Base-by-base conservation (phyloP, 2,329 filamentous ascomycete genomes). In the Calonectria honghensis region DNA sequence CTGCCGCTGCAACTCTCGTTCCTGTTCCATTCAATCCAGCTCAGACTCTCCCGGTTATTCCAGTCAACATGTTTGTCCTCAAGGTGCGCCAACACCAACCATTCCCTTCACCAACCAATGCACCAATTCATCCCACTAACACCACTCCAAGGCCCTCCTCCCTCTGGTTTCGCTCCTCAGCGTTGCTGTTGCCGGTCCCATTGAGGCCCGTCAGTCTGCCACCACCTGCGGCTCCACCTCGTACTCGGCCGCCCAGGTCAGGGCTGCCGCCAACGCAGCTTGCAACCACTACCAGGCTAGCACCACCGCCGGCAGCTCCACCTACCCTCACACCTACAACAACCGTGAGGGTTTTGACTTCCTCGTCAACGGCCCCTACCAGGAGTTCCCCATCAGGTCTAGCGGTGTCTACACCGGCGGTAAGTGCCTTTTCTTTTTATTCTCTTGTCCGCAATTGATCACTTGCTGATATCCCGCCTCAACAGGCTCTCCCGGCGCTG, bases 401-500 rank as follows among this genome's bases (percentile, higher is more conserved):
- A 77, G 76, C 3, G 84, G 85, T 35, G 74, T 85, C 35, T 86
- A 86, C 78, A 79, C 69, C 6, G 85, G 85, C 2, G 83, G 85
- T 85, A 76, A 24, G 84, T 80, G 2, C 0, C 31, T 41, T 29
- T 35, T 27, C 31, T 6, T n/a, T 0, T 41, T 41, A 16, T 3
- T 32, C 32, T 32, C 32, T 32, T 32, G 0, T 32, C 4, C 2
- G 2, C 2, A 4, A 2, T 3, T 1, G 2, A 1, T 4, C 2
- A 20, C 52, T 68, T n/a, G 24, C 24, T 24, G 24, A 24, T 24
- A 24, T 24, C 3, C 1, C 35, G 0, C 3, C 7, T 18, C 1
- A 16, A 39, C 6, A 85, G 83, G 83, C 32, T 81, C 80, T 1
- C 93, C 93, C 1, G 93, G 93, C 48, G 85, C 93, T 24, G 93